Evolutionary conservation across 805 yeast species (phyloP), one percentile per base, ranked within the genome.

Genomic region (Kurtzmaniella cleridarum): DNA sequence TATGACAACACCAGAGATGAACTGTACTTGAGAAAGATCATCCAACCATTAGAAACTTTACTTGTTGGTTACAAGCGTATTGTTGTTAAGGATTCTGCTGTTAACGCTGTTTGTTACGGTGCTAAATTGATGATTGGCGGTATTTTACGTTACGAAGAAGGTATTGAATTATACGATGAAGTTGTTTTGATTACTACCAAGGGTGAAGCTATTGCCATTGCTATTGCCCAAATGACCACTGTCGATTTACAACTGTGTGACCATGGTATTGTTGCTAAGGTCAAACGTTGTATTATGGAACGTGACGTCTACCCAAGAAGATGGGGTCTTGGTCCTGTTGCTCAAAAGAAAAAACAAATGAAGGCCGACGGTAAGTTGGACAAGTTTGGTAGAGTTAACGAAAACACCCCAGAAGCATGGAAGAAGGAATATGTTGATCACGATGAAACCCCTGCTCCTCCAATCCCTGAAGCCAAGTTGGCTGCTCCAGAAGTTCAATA

Each of bases 81-180:
- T 47, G 98, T 93, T 33, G 98, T 87, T 45, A 76, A 76, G 62
- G 82, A 91, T 64, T 86, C 96, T 46, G 96, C 98, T 35, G 98
- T 91, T 48, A 91, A 91, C 67, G 91, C 98, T 38, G 95, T 91
- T 39, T 93, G 98, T 76, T 91, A 91, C 66, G 98, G 98, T 66
- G 98, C 98, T 50, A 91, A 93, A 70, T 78, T 91, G 56, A 91
- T 93, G 98, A 89, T 93, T 60, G 98, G 98, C 47, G 98, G 98
- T 73, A 73, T 91, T 58, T 76, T 93, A 60, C 85, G 98, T 71
- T 91, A 93, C 64, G 98, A 91, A 73, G 95, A 88, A 57, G 97
- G 96, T 48, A 91, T 91, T 55, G 98, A 91, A 70, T 76, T 91
- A 54, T 88, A 91, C 60, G 98, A 91, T 61, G 98, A 91, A 74